phyloP scores from a whole-genome alignment of 192 early-diverging fungal genomes.

The Coemansia sp. region DNA sequence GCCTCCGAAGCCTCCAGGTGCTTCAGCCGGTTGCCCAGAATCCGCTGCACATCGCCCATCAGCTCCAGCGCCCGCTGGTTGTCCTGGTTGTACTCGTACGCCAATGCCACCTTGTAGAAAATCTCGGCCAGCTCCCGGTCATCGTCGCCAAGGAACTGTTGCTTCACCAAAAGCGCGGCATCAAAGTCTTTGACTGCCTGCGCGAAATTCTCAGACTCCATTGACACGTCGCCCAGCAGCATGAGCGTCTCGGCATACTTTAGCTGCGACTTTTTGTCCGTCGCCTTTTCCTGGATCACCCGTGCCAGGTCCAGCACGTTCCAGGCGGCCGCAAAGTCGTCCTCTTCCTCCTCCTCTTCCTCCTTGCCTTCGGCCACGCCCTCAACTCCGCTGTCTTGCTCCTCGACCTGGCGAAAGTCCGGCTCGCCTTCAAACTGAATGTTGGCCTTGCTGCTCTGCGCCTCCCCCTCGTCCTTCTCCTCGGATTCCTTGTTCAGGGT shows the following conservation, averaged over 20 bases:
- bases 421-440: conserved; percentile 68
- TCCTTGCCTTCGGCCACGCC: conserved; percentile 26
- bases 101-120: conserved; percentile 52
- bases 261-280: conserved; percentile 56
- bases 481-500: conserved; percentile 13
- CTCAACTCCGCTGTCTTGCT: conserved; percentile 14
- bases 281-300: conserved; percentile 66
- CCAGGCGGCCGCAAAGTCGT: conserved; percentile 75
- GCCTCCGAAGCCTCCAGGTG: conserved; percentile 1
- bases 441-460: conserved; percentile 40
- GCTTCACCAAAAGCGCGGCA: conserved; percentile 32
- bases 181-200: conserved; percentile 47
- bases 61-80: conserved; percentile 34
- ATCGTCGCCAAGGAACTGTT: conserved; percentile 28
- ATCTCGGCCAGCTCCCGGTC: conserved; percentile 50
- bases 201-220: conserved; percentile 71
- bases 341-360: conserved; percentile 48
- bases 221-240: conserved; percentile 78
- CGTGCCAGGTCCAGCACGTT: conserved; percentile 81
- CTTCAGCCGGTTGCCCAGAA: conserved; percentile 27
- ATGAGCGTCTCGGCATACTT: conserved; percentile 59
- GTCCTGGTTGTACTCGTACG: conserved; percentile 47
- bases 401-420: conserved; percentile 48
- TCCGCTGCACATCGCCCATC: conserved; percentile 43
- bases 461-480: conserved; percentile 12